Percentiles rank a stretch among this genome's conserved stretches.
Evolutionary conservation across 2,329 filamentous ascomycete genomes (phyloP).

Genomic region (Dothistroma septosporum): DNA sequence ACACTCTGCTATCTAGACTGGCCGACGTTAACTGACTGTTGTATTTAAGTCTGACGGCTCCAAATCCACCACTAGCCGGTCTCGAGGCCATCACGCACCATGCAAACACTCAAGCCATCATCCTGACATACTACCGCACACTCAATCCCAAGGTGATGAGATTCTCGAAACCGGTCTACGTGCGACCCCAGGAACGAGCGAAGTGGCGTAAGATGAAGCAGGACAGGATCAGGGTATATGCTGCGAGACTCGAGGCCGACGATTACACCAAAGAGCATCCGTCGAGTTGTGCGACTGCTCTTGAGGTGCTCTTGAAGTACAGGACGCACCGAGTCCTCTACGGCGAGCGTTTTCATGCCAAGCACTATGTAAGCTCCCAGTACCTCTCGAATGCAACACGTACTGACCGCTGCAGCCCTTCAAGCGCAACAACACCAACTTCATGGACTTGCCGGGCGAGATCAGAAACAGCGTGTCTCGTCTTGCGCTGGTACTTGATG

Average conservation of each 20-base stretch:
- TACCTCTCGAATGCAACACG: too few species aligned
- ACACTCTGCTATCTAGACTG: too few species aligned
- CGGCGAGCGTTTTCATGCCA: not conserved
- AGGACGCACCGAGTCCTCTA: not conserved
- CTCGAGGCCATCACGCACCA: not conserved
- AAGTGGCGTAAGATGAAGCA: not conserved
- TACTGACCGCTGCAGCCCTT: not conserved
- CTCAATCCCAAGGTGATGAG: not conserved
- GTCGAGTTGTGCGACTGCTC: not conserved
- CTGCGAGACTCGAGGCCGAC: not conserved
- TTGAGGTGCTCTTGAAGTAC: not conserved
- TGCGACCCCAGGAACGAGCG: not conserved
- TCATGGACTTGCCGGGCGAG: conserved; percentile 14
- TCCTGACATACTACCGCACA: not conserved
- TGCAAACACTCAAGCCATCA: conserved; percentile 2
- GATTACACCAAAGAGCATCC: not conserved
- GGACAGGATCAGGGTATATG: not conserved
- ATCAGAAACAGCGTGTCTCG: conserved; percentile 12
- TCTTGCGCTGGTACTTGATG: not conserved
- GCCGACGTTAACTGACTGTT: too few species aligned
- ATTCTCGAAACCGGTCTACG: not conserved
- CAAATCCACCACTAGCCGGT: not conserved
- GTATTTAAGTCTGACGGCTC: not conserved
- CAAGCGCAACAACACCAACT: not conserved
- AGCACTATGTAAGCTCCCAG: not conserved